Percentiles rank a stretch among this genome's conserved stretches.
These are phyloP conservation scores for Mucor saturninus DNA, from an alignment of 371 early-diverging fungal genomes.

Conservation along the genomic window DNA sequence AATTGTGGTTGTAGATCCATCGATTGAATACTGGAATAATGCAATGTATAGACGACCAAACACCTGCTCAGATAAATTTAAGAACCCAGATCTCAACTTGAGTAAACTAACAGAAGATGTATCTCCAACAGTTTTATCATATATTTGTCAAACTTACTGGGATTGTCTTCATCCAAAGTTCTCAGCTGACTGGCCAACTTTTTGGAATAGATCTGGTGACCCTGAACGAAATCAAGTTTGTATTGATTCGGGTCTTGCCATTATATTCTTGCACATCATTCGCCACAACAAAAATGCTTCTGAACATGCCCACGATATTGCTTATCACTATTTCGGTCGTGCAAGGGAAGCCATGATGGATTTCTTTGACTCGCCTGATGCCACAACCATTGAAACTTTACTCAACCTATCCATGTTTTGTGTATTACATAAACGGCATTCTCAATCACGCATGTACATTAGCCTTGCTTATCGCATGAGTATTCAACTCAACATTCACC, in stretches of 20 bases:
- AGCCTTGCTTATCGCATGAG: slow-evolving; percentile 47
- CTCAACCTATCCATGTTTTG: slow-evolving; percentile 47
- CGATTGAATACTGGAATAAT: slow-evolving; percentile 46
- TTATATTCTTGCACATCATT: slow-evolving; percentile 46
- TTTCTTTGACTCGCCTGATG: slow-evolving; percentile 47
- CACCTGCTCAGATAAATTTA: slow-evolving; percentile 38
- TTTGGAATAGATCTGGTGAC: slow-evolving; percentile 51
- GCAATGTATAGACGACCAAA: slow-evolving; percentile 42
- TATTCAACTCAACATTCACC: slow-evolving; percentile 42
- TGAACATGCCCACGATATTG: slow-evolving; percentile 39
- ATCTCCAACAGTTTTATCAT: slow-evolving; percentile 38
- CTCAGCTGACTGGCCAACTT: slow-evolving; percentile 44
- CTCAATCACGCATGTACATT: slow-evolving; percentile 47
- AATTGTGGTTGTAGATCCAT: slow-evolving; percentile 27
- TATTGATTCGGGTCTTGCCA: slow-evolving; percentile 49
- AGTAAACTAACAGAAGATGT: slow-evolving; percentile 42
- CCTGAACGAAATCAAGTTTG: slow-evolving; percentile 49
- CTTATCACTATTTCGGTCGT: slow-evolving; percentile 51
- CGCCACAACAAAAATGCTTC: slow-evolving; percentile 45
- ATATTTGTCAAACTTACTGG: slow-evolving; percentile 50
- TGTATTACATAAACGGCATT: slow-evolving; percentile 43
- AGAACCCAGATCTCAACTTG: slow-evolving; percentile 32
- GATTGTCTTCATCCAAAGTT: slow-evolving; percentile 55
- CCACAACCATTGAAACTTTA: slow-evolving; percentile 45
- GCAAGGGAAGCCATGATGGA: slow-evolving; percentile 48